These are phyloP conservation scores for Cyberlindnera petersonii DNA, from an alignment of 805 yeast species.

Conservation along the genomic window DNA sequence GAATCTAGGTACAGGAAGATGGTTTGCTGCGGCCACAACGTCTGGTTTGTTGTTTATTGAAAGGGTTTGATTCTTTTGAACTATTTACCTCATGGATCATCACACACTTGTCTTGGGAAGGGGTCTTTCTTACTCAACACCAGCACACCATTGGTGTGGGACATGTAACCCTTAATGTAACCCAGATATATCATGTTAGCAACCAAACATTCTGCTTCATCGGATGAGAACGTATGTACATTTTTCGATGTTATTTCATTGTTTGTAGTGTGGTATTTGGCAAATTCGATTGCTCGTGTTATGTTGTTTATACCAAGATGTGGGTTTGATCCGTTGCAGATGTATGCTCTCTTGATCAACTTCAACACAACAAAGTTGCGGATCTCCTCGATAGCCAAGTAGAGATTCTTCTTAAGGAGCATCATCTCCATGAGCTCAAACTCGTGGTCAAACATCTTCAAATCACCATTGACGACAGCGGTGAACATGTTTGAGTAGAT, in stretches of 20 bases:
- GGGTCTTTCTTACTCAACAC: slow-evolving; percentile 74
- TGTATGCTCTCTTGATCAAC: slow-evolving; percentile 40
- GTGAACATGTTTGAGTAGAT: slow-evolving; percentile 31
- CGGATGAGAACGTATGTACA: slow-evolving; percentile 28
- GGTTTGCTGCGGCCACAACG: slow-evolving; percentile 50
- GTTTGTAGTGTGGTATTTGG: slow-evolving; percentile 25
- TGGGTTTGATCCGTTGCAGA: slow-evolving; percentile 24
- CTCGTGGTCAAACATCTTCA: slow-evolving; percentile 45
- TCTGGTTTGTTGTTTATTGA: slow-evolving; percentile 44
- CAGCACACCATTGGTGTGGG: slow-evolving; percentile 68
- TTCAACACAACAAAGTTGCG: slow-evolving; percentile 47
- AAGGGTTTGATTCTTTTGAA: too few species aligned
- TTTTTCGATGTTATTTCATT: slow-evolving; percentile 3
- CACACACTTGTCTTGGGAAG: slow-evolving; percentile 47
- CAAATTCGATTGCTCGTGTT: slow-evolving; percentile 39
- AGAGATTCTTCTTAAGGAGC: slow-evolving; percentile 56
- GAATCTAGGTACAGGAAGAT: slow-evolving; percentile 37
- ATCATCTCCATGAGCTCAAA: slow-evolving; percentile 43
- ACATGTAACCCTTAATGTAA: slow-evolving; percentile 71
- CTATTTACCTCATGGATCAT: slow-evolving; percentile 5
- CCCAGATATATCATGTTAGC: slow-evolving; percentile 63
- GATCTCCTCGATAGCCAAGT: slow-evolving; percentile 52
- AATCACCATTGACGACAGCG: slow-evolving; percentile 47
- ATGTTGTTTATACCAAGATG: slow-evolving; percentile 38
- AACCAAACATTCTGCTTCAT: slow-evolving; percentile 63